phyloP scores from a whole-genome alignment of 2,329 filamentous ascomycete genomes.

The Fusarium sulawesiense region DNA sequence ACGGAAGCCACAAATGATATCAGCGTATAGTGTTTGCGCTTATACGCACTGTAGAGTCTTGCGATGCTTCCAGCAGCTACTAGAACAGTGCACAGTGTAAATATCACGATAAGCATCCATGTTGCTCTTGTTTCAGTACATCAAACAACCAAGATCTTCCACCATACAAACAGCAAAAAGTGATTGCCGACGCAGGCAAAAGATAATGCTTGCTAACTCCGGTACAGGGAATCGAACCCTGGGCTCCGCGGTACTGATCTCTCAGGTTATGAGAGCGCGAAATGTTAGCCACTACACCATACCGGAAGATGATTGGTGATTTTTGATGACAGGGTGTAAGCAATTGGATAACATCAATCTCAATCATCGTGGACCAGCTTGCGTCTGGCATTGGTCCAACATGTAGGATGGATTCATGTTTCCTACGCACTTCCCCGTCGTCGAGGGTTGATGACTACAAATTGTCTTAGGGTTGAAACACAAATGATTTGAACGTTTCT shows the following conservation, averaged over 20 bases:
- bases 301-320: slow-evolving; percentile 36
- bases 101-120: neutral
- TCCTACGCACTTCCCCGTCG: neutral
- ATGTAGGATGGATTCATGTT: neutral
- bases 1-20: slow-evolving; percentile 45
- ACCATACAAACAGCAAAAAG: neutral
- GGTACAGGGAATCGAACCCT: slow-evolving; percentile 12
- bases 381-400: no score
- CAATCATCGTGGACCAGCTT: neutral
- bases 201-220: neutral
- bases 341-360: fast-evolving
- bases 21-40: slow-evolving; percentile 45
- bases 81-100: slow-evolving; percentile 21
- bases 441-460: fast-evolving
- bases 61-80: slow-evolving; percentile 26
- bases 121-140: neutral
- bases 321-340: neutral
- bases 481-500: neutral
- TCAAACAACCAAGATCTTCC: neutral
- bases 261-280: slow-evolving; percentile 4
- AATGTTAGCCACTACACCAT: slow-evolving; percentile 50
- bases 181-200: neutral
- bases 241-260: slow-evolving; percentile 6
- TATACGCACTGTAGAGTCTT: slow-evolving; percentile 10
- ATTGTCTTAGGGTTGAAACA: fast-evolving